phyloP scores from a whole-genome alignment of 2,329 filamentous ascomycete species.

The Neofusicoccum parvum region DNA sequence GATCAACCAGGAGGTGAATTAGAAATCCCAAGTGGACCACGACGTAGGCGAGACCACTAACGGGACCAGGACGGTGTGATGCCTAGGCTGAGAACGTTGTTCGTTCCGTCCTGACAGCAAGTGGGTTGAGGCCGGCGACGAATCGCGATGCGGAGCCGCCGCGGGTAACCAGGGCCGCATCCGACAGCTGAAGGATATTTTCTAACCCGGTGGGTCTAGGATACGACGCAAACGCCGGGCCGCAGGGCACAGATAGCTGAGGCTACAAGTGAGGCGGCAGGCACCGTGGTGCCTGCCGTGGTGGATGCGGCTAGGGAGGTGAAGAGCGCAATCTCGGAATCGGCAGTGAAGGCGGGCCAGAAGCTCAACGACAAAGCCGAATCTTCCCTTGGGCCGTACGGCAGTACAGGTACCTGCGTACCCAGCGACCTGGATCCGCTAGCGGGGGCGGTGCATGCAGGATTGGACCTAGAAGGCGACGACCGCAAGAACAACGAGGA shows the following conservation, averaged over 20 bases:
- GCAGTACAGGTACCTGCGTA: constrained; percentile 34
- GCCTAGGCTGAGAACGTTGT: constrained; percentile 18
- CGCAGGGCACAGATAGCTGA: constrained; percentile 6
- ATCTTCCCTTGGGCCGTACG: constrained; percentile 33
- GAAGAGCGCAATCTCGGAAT: constrained; percentile 14
- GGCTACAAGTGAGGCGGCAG: constrained; percentile 17
- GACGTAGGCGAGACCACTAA: not conserved
- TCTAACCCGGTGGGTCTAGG: constrained; percentile 18
- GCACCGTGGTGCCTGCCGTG: constrained; percentile 5
- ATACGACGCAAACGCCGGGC: constrained; percentile 13
- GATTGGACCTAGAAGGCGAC: constrained; percentile 1
- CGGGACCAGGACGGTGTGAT: constrained; percentile 12
- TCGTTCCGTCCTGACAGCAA: not conserved
- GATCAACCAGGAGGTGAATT: constrained; percentile 20
- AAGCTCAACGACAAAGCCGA: constrained; percentile 17
- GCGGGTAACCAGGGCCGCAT: constrained; percentile 13
- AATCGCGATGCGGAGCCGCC: not conserved
- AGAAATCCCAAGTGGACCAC: not conserved
- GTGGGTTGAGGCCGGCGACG: constrained; percentile 4
- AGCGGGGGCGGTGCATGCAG: constrained; percentile 32
- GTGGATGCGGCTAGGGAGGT: constrained; percentile 11
- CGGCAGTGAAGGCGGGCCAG: constrained; percentile 20
- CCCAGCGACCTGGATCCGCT: constrained; percentile 39
- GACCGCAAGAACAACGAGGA: not conserved
- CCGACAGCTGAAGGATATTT: not conserved